phyloP scores from a whole-genome alignment of 768 basidiomycete genomes.

The Exidia glandulosa region DNA sequence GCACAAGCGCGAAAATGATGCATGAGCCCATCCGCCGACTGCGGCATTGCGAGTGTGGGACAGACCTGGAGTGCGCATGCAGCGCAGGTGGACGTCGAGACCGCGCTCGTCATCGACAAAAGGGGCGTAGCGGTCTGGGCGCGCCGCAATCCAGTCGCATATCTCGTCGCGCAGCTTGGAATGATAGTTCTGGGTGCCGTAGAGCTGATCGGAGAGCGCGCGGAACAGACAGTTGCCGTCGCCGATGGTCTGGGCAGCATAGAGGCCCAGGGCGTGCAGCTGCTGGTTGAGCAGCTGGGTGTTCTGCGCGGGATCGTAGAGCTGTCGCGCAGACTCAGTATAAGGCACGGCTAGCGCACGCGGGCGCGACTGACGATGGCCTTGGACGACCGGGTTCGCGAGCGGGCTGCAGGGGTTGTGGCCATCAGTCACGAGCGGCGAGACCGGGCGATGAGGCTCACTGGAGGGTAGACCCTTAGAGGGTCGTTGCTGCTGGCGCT shows the following conservation, averaged over 20 bases:
- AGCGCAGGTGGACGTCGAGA: slow-evolving; percentile 55
- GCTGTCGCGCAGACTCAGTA: background rate
- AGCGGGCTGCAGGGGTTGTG: background rate
- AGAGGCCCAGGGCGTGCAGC: slow-evolving; percentile 67
- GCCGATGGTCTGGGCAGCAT: slow-evolving; percentile 77
- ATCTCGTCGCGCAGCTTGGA: slow-evolving; percentile 58
- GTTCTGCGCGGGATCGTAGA: slow-evolving; percentile 45
- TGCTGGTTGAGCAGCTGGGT: slow-evolving; percentile 58
- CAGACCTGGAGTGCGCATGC: slow-evolving; percentile 71
- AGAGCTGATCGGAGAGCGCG: slow-evolving; percentile 78
- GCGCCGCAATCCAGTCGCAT: slow-evolving; percentile 67
- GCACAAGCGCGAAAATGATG: background rate
- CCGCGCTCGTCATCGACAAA: slow-evolving; percentile 84
- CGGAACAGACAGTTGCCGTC: slow-evolving; percentile 94
- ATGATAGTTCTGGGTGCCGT: slow-evolving; percentile 64
- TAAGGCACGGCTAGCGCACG: background rate
- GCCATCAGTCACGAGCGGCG: background rate
- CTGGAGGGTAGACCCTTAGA: background rate
- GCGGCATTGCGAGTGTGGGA: slow-evolving; percentile 6
- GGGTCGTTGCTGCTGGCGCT: background rate
- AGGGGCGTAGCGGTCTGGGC: slow-evolving; percentile 65
- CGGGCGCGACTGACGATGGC: background rate
- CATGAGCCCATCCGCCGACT: background rate
- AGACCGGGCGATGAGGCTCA: background rate
- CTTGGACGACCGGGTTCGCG: background rate